Evolutionary conservation across 768 basidiomycete species (phyloP), one percentile per base, ranked within the genome.

Genomic region (Termitomyces sp.): DNA sequence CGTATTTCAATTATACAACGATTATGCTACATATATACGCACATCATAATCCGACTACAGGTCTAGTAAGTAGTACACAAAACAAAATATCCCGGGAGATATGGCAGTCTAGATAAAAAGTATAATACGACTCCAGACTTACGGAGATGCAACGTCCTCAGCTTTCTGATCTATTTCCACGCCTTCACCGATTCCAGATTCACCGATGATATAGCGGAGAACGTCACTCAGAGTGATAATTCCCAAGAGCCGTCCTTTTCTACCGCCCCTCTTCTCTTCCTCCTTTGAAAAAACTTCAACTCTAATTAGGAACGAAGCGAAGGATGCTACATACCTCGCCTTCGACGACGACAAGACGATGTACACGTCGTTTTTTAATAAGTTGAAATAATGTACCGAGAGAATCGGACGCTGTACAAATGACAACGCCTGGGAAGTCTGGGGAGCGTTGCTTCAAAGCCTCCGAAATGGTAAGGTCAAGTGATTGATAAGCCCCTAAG

Each of bases 351-450:
- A 98, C 94, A 18, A 99, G 75, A 50, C 97, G 85, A 70, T 99
- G 97, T 14, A 97, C 92, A 33, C 97, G 79, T 30, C 94, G 86
- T 70, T 94, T 92, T 73, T 92, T 93, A 68, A 98, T 91, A 22
- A 97, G 83, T 63, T 92, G 86, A 49, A 99, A 80, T 7, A 98
- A 82, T 1, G 92, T 94, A 3, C 89, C 90, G 28, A 99, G 78
- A 0, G 95, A 95, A 68, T 98, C 96, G 2, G 86, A 82, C 1
- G 93, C 92, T 0, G 92, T 93, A 69, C 97, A 98, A 20, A 96
- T 90, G 54, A 98, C 92, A 7, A 98, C 95, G 14, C 97, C 97
- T 8, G 94, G 92, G 70, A 99, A 99, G 72, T 98, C 96, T 8
- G 91, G 82, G 14, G 93, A 89, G 16, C 97, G 89, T 68, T 95